Evolutionary conservation across 441 rosid species (phyloP), one percentile per base, ranked within the genome.

Genomic region (Pelargonium australe): DNA sequence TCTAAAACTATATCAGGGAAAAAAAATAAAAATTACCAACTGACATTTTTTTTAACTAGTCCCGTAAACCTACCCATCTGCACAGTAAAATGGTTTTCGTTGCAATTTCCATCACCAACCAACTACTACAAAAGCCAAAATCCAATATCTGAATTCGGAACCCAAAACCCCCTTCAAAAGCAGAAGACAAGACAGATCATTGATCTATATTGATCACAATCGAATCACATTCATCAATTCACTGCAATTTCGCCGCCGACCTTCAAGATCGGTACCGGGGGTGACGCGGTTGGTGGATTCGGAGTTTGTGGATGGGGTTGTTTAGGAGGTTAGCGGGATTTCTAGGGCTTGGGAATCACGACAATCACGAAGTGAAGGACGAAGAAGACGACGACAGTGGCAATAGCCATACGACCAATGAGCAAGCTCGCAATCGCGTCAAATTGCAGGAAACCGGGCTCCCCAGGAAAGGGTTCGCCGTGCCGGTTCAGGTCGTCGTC

Each of bases 381-480:
- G 6, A 4, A 0, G 63, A 64, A 41, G 63, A 64, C n/a, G 69
- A 57, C 13, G 69, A 25, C 40, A 37, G 25, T 9, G 63, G 34
- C 3, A 53, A 49, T 53, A 23, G 4, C n/a, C 49, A 13, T 17
- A 20, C 40, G 10, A n/a, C 41, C 37, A 28, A 37, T 28, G 19
- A 53, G 3, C 71, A 41, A 57, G 4, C 60, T 19, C 31, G 62
- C 34, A 63, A 70, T 49, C 37, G 62, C 23, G 45, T 61, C 34
- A 66, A 57, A 34, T 65, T 13, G 8, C 65, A 31, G 65, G 70
- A 66, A 45, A 23, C 66, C 13, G 75, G 75, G 20, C 44, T 57
- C 20, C 75, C 70, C 44, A 55, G 75, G 44, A 44, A 37, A 8
- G 75, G 75, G 10, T 72, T 72, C 60, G 61, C 70, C 65, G 75